phyloP scores from a whole-genome alignment of 345 rosid species.

The Geranium brycei region DNA sequence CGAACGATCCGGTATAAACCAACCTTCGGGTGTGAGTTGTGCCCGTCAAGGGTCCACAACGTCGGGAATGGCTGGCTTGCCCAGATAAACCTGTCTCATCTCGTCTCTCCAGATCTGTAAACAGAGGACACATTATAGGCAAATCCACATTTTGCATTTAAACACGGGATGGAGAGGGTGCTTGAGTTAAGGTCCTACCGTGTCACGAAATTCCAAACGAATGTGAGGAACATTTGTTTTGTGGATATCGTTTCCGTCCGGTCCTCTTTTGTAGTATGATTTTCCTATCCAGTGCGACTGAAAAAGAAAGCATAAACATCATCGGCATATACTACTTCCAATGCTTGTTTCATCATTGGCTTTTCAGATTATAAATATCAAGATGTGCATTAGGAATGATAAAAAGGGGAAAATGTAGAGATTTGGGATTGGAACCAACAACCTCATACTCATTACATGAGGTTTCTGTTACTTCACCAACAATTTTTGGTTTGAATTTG shows the following conservation, averaged over 20 bases:
- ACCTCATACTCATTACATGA: too few species aligned
- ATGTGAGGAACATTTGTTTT: slow-evolving; percentile 96
- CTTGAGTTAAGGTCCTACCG: slow-evolving; percentile 26
- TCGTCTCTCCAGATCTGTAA: slow-evolving; percentile 91
- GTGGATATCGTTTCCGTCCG: slow-evolving; percentile 84
- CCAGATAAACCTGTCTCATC: slow-evolving; percentile 71
- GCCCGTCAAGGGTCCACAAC: background rate
- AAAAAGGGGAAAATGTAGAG: too few species aligned
- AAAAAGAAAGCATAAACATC: slow-evolving; percentile 4
- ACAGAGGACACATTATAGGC: background rate
- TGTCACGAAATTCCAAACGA: slow-evolving; percentile 81
- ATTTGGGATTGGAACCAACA: background rate
- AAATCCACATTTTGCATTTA: too few species aligned
- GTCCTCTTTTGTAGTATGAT: slow-evolving; percentile 86
- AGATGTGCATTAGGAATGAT: background rate
- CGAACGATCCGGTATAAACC: too few species aligned
- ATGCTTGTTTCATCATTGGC: too few species aligned
- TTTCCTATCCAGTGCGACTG: slow-evolving; percentile 98
- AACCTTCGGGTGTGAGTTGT: too few species aligned
- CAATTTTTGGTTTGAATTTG: too few species aligned
- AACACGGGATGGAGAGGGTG: too few species aligned
- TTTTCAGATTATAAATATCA: too few species aligned
- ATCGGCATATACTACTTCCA: too few species aligned
- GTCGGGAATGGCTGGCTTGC: slow-evolving; percentile 38
- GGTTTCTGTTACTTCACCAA: too few species aligned